Evolutionary conservation across 2,329 filamentous ascomycete species (phyloP).

Genomic region (Septoria linicola): DNA sequence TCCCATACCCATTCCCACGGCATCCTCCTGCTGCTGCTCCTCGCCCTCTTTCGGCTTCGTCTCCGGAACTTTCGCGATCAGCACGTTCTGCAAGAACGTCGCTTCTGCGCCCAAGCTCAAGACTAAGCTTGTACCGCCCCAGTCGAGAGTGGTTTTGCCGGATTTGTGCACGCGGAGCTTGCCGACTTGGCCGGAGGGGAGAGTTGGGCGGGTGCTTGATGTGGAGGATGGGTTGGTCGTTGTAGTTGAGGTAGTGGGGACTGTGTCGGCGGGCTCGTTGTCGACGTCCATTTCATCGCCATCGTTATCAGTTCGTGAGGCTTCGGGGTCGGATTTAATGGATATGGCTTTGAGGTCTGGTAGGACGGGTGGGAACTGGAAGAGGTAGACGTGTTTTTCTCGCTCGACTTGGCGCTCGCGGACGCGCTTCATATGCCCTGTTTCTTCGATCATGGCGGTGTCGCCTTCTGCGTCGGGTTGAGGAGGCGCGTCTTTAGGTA

Average conservation of each 20-base stretch:
- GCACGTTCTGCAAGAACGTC: conserved; percentile 61
- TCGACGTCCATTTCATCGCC: conserved; percentile 22
- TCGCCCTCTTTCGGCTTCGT: conserved; percentile 28
- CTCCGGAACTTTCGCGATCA: conserved; percentile 42
- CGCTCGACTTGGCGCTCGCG: conserved; percentile 41
- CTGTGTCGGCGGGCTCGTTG: conserved; percentile 6
- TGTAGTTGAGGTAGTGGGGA: conserved; percentile 4
- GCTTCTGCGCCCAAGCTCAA: conserved; percentile 57
- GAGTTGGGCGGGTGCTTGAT: conserved; percentile 38
- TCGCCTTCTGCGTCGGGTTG: conserved; percentile 46
- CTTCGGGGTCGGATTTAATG: conserved; percentile 34
- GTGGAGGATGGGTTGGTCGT: conserved; percentile 9
- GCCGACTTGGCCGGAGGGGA: conserved; percentile 57
- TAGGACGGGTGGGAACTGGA: conserved; percentile 64
- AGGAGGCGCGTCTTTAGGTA: conserved; percentile 31
- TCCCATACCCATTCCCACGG: conserved; percentile 55
- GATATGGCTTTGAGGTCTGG: conserved; percentile 53
- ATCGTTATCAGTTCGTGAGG: conserved; percentile 11
- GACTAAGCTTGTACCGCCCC: conserved; percentile 61
- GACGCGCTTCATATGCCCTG: conserved; percentile 17
- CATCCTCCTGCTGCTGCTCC: conserved; percentile 22
- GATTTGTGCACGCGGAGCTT: conserved; percentile 62
- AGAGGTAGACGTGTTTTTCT: conserved; percentile 59
- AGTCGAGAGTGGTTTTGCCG: conserved; percentile 61
- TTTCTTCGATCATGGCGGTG: conserved; percentile 38